Base-by-base conservation (phyloP, 768 basidiomycete species). In the Macrolepiota albuminosa region DNA sequence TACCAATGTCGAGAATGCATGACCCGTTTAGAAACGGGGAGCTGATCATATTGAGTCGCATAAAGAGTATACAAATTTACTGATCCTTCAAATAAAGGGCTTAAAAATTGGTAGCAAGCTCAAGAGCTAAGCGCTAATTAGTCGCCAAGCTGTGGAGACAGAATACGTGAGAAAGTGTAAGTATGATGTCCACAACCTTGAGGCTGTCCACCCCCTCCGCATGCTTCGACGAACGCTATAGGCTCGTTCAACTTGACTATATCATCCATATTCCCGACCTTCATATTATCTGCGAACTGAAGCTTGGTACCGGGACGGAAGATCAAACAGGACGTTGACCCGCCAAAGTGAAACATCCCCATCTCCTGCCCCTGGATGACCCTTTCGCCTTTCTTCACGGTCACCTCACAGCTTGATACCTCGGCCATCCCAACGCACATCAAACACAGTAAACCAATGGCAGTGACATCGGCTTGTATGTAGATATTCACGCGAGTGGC, bases 261-360 rank as follows among this genome's bases (percentile, higher is more conserved):
- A n/a, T 26, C 40, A 5, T 36, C 24, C 52, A 39, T 39, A 14
- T 53, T 37, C 21, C 50, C 58, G 16, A 62, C 47, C 29, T 58
- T 58, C n/a, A 52, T 58, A 14, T 14, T 9, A 21, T 62, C 61
- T 9, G 40, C 39, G 33, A 63, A 59, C 24, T 51, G 47, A 26
- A 63, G 54, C 49, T 63, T 56, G 29, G 58, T 63, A 16, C 52
- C 58, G 6, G 61, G 58, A 14, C 61, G 58, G 40, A 85, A 86
- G 29, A 84, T 59, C 47, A 81, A 61, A 58, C 76, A 70, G 59
- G 82, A 76, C 2, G 81, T 78, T 42, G 81, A 85, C 8, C 84
- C 85, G 3, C 61, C 85, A 71, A 84, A 86, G 67, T 85, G 85
- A 79, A 87, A 84, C 77, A 74, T 78, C 60, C 86, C 87, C 1